Base-by-base conservation (phyloP, 345 rosid species). In the Sapria himalayana region DNA sequence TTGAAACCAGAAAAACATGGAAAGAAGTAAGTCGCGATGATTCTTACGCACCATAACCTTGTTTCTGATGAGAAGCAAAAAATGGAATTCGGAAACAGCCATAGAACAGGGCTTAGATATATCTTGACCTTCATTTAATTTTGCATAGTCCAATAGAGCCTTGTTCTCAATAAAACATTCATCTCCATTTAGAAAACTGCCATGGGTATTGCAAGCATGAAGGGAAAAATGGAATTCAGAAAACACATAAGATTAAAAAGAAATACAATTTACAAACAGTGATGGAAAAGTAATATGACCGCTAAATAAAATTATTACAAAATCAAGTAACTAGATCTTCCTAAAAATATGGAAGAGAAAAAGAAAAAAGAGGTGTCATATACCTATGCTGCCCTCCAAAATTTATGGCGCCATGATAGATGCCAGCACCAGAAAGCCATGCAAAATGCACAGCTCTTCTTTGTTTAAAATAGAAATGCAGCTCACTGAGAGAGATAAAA, bases 371-470 rank as follows among this genome's bases (percentile, higher is more conserved):
- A 51, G 52, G 7, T 8, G 36, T 43, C 11, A 19, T 45, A 41
- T 60, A 86, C 98, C 98, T 82, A 59, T 55, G 84, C 47, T 85
- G 94, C 37, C 91, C 75, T 62, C 98, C 95, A 69, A 89, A 89
- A 64, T 82, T 89, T 19, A 89, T 62, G 57, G 92, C 81, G 11
- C 98, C 98, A 43, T 82, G 84, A 57, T 82, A 89, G 38, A 89
- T 79, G 36, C 98, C 98, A 27, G 93, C 93, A 51, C 98, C 93
- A 43, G 98, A 82, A 62, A 89, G 92, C 98, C 98, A 89, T 13
- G 98, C 92, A 58, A 89, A 89, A 71, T 89, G 93, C 44, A 77
- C 70, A 8, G 98, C 93, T 73, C 98, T 67, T 65, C 93, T 68
- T 67, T 89, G 98, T 70, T 89, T 82, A 70, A 89, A 79, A 61